These are phyloP conservation scores for Exophiala mesophila DNA, from an alignment of 2,329 filamentous ascomycete species.

Conservation along the genomic window DNA sequence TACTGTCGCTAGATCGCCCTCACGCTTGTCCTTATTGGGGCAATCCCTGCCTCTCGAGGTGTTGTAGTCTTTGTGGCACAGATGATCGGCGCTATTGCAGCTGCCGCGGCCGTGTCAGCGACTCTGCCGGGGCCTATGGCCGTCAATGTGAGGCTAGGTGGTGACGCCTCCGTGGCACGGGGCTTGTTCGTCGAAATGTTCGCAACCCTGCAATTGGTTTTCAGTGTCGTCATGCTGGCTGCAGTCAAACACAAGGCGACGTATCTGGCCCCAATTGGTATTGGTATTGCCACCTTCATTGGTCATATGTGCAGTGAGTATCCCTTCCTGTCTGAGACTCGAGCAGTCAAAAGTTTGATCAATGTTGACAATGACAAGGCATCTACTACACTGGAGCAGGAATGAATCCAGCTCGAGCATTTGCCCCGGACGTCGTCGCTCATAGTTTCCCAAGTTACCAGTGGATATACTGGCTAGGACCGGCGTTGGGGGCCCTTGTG, in stretches of 20 bases:
- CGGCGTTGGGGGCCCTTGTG: slow-evolving; percentile 41
- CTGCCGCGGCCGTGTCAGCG: slow-evolving; percentile 53
- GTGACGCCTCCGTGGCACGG: slow-evolving; percentile 48
- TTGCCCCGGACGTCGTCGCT: slow-evolving; percentile 43
- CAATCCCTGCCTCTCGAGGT: slow-evolving; percentile 49
- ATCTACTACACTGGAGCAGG: slow-evolving; percentile 45
- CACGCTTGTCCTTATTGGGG: slow-evolving; percentile 53
- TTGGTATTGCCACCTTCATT: slow-evolving; percentile 67
- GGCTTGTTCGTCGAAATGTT: slow-evolving; percentile 66
- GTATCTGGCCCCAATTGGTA: slow-evolving; percentile 65
- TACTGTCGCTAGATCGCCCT: slow-evolving; percentile 51
- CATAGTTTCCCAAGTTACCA: slow-evolving; percentile 43
- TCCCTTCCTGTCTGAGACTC: not conserved
- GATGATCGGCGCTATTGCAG: slow-evolving; percentile 54
- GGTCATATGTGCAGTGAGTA: slow-evolving; percentile 43
- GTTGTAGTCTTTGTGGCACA: slow-evolving; percentile 52
- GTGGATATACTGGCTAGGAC: slow-evolving; percentile 37
- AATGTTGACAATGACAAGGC: slow-evolving; percentile 28
- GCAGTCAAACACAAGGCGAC: slow-evolving; percentile 70
- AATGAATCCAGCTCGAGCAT: slow-evolving; percentile 45
- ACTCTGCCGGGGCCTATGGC: slow-evolving; percentile 54
- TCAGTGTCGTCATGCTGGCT: slow-evolving; percentile 64
- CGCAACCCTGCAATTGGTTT: slow-evolving; percentile 57
- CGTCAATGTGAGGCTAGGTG: slow-evolving; percentile 51
- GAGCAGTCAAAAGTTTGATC: not conserved